Conservation (phyloP, 345 rosid genomes). For the Barbarea vulgaris region DNA sequence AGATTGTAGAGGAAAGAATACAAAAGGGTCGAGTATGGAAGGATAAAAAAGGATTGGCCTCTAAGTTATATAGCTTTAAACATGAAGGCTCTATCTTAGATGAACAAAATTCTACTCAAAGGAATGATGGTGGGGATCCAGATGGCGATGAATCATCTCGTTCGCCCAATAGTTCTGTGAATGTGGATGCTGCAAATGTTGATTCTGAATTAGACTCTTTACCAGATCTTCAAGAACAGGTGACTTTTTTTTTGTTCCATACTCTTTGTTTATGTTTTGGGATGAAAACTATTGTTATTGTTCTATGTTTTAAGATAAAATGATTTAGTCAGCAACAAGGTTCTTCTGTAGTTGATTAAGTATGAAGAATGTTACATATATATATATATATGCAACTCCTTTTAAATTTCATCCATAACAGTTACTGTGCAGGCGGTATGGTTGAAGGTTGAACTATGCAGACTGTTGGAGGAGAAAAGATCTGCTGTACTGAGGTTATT, state of each 20-base stretch:
- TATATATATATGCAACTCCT: conserved; percentile 37
- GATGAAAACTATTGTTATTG: background rate
- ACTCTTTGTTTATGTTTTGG: background rate
- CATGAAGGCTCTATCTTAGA: conserved; percentile 49
- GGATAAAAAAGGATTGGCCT: conserved; percentile 81
- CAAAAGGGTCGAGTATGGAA: conserved; percentile 65
- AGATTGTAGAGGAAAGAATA: conserved; percentile 65
- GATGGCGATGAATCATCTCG: conserved; percentile 46
- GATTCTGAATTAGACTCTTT: conserved; percentile 57
- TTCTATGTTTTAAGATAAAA: background rate
- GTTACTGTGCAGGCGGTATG: conserved; percentile 74
- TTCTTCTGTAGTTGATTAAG: conserved; percentile 3
- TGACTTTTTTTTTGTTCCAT: conserved; percentile 34
- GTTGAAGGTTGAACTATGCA: conserved; percentile 92
- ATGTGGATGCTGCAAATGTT: conserved; percentile 47
- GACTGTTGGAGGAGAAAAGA: conserved; percentile 85
- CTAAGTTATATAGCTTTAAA: conserved; percentile 86
- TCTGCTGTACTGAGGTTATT: conserved; percentile 75
- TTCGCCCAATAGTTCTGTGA: conserved; percentile 42
- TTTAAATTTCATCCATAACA: conserved; percentile 56
- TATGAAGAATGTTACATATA: conserved; percentile 2
- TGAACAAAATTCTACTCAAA: conserved; percentile 47
- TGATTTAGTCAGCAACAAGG: conserved; percentile 15
- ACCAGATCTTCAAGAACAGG: conserved; percentile 94
- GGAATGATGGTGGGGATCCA: conserved; percentile 26